These are phyloP conservation scores for Lactifluus hygrophoroides DNA, from an alignment of 768 basidiomycete species.

Conservation along the genomic window DNA sequence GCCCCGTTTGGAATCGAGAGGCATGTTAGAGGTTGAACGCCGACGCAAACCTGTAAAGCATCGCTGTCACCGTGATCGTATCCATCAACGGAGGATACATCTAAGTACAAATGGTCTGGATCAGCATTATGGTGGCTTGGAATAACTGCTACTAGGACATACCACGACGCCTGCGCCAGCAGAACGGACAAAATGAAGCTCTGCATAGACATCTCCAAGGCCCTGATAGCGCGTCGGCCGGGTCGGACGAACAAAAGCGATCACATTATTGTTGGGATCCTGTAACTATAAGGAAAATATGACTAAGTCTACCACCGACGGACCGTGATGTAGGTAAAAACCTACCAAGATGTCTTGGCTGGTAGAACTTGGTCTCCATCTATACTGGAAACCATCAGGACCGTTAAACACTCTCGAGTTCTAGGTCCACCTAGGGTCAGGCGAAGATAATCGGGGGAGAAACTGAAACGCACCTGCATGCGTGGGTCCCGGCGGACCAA, in stretches of 20 bases:
- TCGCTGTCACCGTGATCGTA: constrained; percentile 73
- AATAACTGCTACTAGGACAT: constrained; percentile 22
- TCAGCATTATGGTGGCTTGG: constrained; percentile 14
- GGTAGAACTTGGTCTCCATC: constrained; percentile 64
- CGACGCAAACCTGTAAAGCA: constrained; percentile 75
- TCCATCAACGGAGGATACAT: constrained; percentile 89
- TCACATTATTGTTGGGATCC: constrained; percentile 57
- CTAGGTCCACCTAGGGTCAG: constrained; percentile 19
- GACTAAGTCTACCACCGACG: neutral
- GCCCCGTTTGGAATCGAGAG: neutral
- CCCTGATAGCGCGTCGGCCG: constrained; percentile 69
- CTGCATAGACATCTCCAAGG: constrained; percentile 79
- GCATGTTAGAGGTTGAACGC: constrained; percentile 33
- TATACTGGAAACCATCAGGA: constrained; percentile 73
- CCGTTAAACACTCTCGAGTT: constrained; percentile 58
- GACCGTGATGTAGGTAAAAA: constrained; percentile 10
- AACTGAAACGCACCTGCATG: constrained; percentile 41
- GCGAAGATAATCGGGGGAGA: constrained; percentile 11
- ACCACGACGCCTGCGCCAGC: constrained; percentile 81
- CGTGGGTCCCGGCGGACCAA: constrained; percentile 63
- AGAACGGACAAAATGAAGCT: constrained; percentile 72
- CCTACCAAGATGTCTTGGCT: constrained; percentile 42
- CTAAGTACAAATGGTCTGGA: constrained; percentile 30
- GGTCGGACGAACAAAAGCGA: constrained; percentile 75
- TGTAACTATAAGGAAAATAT: constrained; percentile 45